Base-by-base conservation (phyloP, 2,329 filamentous ascomycete species). In the Endoconidiophora polonica region DNA sequence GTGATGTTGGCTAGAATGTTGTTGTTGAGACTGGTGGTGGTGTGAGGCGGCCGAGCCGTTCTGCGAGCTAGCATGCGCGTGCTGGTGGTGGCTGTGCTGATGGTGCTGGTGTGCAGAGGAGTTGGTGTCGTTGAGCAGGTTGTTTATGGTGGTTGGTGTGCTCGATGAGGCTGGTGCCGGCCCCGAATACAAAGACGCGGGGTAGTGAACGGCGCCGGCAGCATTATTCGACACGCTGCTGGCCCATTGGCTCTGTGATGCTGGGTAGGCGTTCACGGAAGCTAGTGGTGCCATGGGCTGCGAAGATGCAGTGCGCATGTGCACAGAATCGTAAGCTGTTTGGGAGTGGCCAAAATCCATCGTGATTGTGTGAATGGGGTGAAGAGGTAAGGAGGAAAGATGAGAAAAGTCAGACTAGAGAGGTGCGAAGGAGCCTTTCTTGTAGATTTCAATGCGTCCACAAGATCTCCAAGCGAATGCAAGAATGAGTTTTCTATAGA, bases 41-140 rank as follows among this genome's bases (percentile, higher is more conserved):
- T 44, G 29, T 36, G 46, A 44, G n/a, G 16, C 36, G 23, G 33
- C 16, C n/a, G 45, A 18, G 46, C 24, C 16, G 23, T 5, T 42
- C 18, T 18, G 18, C 3, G 26, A 33, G 26, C 26, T 33, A 33
- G 7, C 26, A 12, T 24, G 33, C 46, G 37, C 16, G 33, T 29
- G 46, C 9, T 16, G 23, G 14, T 48, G 46, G 23, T 48, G 46
- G 3, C 10, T 14, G 7, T 33, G 26, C 26, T 33, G 26, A 10
- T 33, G 26, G 23, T 48, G 50, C 29, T 41, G 37, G 23, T 38
- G 46, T 1, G 50, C 24, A 5, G 45, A 43, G 12, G 48, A 26
- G 5, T 16, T 33, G 38, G 46, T 44, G 18, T 52, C 50, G 36
- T 52, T 52, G 16, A 52, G 45, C 12, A 52, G 46, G 46, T 48